A percentile compares a stretch with the other conserved stretches of the same genome.
Evolutionary conservation across 225 moss, liverwort and hornwort genomes (phyloP).

Genomic region (Bryum argenteum): DNA sequence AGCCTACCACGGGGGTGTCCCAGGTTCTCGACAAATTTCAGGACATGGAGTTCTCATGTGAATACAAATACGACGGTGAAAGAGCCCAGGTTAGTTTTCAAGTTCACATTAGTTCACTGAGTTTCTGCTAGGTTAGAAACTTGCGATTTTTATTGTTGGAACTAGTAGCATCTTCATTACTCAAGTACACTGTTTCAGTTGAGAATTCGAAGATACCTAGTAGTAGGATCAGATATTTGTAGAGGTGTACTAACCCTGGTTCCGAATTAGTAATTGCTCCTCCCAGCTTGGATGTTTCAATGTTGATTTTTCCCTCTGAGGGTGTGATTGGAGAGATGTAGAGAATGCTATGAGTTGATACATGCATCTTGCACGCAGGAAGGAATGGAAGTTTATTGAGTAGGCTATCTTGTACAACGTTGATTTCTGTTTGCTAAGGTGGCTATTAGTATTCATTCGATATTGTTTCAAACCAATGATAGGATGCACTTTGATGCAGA

Average conservation of each 20-base stretch:
- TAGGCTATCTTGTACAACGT: not conserved
- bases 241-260: not conserved
- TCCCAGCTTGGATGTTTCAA: not conserved
- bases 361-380: not conserved
- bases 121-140: not conserved
- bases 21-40: constrained; percentile 99
- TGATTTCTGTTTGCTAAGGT: constrained; percentile 9
- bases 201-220: not conserved
- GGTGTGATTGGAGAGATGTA: constrained; percentile 26
- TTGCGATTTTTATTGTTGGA: not conserved
- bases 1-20: constrained; percentile 96
- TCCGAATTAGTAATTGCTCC: not conserved
- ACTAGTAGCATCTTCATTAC: not conserved
- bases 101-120: constrained; percentile 12
- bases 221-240: not conserved
- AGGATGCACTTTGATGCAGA: not conserved
- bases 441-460: not conserved
- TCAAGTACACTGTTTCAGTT: not conserved
- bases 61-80: constrained; percentile 99
- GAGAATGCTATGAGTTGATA: not conserved
- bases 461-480: not conserved
- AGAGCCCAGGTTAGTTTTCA: constrained; percentile 77
- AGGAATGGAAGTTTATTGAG: constrained; percentile 5
- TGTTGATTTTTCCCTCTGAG: constrained; percentile 12
- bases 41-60: constrained; percentile 91